Base-by-base conservation (phyloP, 495 filamentous ascomycete genomes). In the Massariosphaeria phaeospora region DNA sequence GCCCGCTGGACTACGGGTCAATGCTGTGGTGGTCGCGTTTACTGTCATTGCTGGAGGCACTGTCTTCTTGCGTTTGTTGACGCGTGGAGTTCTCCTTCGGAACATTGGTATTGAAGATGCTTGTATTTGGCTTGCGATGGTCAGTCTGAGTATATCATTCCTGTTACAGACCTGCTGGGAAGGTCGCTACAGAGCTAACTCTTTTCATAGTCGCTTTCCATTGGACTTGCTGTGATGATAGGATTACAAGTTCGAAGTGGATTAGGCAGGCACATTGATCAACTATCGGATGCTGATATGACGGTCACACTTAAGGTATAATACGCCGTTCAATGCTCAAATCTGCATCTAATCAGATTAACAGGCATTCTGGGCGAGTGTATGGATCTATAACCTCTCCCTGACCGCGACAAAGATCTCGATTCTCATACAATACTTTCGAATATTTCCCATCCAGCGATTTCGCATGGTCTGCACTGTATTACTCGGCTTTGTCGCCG, bases 401-500 rank as follows among this genome's bases (percentile, higher is more conserved):
- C 45, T 61, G 12, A 61, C 45, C 6, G 50, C 57, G 27, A 60
- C 52, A 12, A 60, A 61, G 29, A 26, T 61, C 7, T 56, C 56
- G 0, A 60, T 64, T 29, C 52, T 64, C 26, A 11, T 56, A 6
- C 57, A 60, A 24, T 61, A 56, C 36, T 40, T 60, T 10, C 57
- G 52, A 1, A 52, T 64, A 26, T 60, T 64, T 40, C 25, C 62
- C 9, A 46, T 23, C 0, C 42, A 26, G 15, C 41, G 43, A 4
- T 62, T 67, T 36, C 59, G 62, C 3, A 31, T 49, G 26, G 20
- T 42, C 1, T 65, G 62, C 57, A 60, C 34, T 23, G 29, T 51
- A n/a, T 13, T 64, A 24, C 47, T 67, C 27, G 62, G 34, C 15
- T 25, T 69, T 3, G 59, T 67, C 12, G 31, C 27, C 9, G 25